phyloP scores from a whole-genome alignment of 2,329 filamentous ascomycete species.

The Volutella citrinella region DNA sequence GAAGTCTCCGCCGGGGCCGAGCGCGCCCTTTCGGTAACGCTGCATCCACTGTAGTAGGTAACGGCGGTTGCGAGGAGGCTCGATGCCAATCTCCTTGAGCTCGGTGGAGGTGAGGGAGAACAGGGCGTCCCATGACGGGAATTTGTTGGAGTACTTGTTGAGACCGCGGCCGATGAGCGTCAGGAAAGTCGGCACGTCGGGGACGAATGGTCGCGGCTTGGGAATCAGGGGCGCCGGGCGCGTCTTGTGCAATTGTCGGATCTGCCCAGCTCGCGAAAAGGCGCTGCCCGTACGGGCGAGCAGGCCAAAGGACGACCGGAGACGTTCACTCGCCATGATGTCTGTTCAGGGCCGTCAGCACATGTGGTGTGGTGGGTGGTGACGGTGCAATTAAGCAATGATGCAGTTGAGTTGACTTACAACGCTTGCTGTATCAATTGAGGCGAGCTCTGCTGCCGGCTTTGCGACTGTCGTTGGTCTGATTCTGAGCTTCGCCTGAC shows the following conservation, averaged over 20 bases:
- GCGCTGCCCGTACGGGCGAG: constrained; percentile 29
- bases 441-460: constrained; percentile 16
- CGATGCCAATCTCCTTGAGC: constrained; percentile 79
- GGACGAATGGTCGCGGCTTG: constrained; percentile 77
- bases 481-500: constrained; percentile 12
- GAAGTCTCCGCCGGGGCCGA: constrained; percentile 81
- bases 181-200: constrained; percentile 82
- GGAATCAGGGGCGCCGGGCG: constrained; percentile 49
- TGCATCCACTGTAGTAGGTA: constrained; percentile 89
- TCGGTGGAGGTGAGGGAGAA: constrained; percentile 78
- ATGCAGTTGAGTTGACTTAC: constrained; percentile 15
- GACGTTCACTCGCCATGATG: constrained; percentile 31
- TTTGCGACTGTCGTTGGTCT: constrained; percentile 15
- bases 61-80: constrained; percentile 75
- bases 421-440: constrained; percentile 19
- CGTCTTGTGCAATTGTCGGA: constrained; percentile 43
- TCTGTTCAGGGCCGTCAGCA: too few relatives aligned
- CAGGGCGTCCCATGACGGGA: constrained; percentile 85
- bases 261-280: constrained; percentile 33
- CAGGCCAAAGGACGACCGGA: constrained; percentile 31
- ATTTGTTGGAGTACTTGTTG: constrained; percentile 77
- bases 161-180: constrained; percentile 87
- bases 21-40: constrained; percentile 73
- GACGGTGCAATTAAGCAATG: too few relatives aligned
- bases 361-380: too few relatives aligned